Evolutionary conservation across 345 rosid genomes (phyloP).

Genomic region (Viola odorata): DNA sequence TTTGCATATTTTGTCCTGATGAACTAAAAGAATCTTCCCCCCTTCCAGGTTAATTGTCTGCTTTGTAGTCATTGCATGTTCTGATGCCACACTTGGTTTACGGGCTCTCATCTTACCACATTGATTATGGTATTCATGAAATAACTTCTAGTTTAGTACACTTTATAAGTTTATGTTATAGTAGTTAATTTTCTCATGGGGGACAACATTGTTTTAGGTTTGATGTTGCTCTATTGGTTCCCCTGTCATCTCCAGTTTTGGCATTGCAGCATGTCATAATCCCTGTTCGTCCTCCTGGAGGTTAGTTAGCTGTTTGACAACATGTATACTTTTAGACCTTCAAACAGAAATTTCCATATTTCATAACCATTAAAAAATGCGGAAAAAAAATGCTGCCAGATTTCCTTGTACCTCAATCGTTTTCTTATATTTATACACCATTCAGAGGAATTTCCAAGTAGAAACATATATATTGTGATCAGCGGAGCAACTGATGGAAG

Average conservation of each 20-base stretch:
- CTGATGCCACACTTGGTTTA: slow-evolving; percentile 82
- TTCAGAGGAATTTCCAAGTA: slow-evolving; percentile 34
- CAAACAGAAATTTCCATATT: too few species aligned
- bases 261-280: slow-evolving; percentile 66
- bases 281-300: slow-evolving; percentile 41
- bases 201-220: slow-evolving; percentile 44
- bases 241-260: slow-evolving; percentile 62
- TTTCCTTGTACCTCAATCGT: too few species aligned
- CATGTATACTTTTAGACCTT: too few species aligned
- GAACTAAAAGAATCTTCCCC: slow-evolving; percentile 1
- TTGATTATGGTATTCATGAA: slow-evolving; percentile 64
- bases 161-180: not conserved
- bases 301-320: slow-evolving; percentile 24
- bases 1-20: not conserved
- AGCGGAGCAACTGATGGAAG: slow-evolving; percentile 98
- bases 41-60: slow-evolving; percentile 73
- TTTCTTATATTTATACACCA: not conserved
- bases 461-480: slow-evolving; percentile 50
- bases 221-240: slow-evolving; percentile 73
- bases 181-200: too few species aligned
- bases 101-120: slow-evolving; percentile 81
- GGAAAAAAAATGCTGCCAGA: too few species aligned
- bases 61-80: slow-evolving; percentile 76
- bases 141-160: not conserved
- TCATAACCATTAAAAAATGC: too few species aligned